These are phyloP conservation scores for Lactarius sp. DNA, from an alignment of 768 basidiomycete species.

Conservation along the genomic window DNA sequence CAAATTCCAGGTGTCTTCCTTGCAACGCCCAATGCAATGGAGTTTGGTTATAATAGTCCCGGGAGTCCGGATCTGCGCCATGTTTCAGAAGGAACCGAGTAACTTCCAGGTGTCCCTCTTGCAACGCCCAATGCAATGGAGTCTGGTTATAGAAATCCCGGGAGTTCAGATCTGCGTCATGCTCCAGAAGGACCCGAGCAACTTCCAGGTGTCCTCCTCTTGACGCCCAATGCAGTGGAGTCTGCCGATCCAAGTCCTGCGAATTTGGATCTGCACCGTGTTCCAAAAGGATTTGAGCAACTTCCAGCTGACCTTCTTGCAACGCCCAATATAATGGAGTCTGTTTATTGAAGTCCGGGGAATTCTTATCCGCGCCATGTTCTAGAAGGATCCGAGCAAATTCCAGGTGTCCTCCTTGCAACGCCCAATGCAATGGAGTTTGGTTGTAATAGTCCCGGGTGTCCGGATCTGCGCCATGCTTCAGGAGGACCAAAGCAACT, in stretches of 20 bases:
- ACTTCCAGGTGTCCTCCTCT: neutral
- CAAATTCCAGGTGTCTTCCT: neutral
- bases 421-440: neutral
- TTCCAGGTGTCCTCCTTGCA: neutral
- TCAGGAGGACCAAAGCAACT: neutral
- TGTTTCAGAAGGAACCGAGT: neutral
- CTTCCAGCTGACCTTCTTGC: neutral
- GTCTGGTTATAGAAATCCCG: neutral
- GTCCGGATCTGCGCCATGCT: neutral
- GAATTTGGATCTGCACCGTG: neutral
- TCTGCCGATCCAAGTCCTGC: neutral
- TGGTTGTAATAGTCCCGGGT: too few relatives aligned
- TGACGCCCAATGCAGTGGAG: neutral
- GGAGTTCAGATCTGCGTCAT: neutral
- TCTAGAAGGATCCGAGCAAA: neutral
- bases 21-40: too few relatives aligned
- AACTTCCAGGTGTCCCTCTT: neutral
- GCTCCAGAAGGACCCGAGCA: neutral
- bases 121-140: neutral
- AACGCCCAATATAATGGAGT: neutral
- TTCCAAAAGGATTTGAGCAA: neutral
- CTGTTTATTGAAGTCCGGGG: too few relatives aligned
- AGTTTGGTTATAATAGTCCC: too few relatives aligned
- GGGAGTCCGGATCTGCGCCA: neutral
- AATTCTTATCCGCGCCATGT: neutral